Conservation (phyloP, 1,139 yeast genomes). For the Taphrina confusa region DNA sequence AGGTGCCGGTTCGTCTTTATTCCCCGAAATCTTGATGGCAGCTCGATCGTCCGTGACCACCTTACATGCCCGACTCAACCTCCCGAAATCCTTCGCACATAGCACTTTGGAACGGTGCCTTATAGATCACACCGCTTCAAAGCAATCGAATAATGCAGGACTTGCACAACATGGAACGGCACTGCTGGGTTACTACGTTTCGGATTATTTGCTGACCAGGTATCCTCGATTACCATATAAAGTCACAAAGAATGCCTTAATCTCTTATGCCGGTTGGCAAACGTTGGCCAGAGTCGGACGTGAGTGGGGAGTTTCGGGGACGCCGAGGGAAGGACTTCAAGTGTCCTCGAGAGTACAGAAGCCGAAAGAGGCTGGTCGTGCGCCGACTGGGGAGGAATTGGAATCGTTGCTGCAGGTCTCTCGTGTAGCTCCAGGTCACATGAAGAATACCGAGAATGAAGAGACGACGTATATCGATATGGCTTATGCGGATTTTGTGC, state of each 20-base stretch:
- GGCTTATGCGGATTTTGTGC: conserved; percentile 54
- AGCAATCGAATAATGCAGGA: conserved; percentile 26
- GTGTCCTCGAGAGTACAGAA: conserved; percentile 47
- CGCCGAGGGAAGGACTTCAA: conserved; percentile 47
- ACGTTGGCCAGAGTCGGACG: conserved; percentile 66
- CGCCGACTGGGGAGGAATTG: conserved; percentile 52
- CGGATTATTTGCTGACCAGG: conserved; percentile 68
- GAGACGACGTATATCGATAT: conserved; percentile 50
- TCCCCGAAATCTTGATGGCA: too few relatives aligned
- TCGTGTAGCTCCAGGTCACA: conserved; percentile 39
- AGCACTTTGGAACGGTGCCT: conserved; percentile 80
- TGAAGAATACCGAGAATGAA: conserved; percentile 51
- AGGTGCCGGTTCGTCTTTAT: too few relatives aligned
- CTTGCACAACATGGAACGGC: conserved; percentile 63
- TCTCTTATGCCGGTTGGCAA: conserved; percentile 67
- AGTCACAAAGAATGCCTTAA: conserved; percentile 71
- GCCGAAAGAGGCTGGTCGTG: conserved; percentile 58
- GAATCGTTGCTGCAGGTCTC: conserved; percentile 36
- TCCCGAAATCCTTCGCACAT: conserved; percentile 57
- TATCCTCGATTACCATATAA: conserved; percentile 89
- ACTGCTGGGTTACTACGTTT: conserved; percentile 70
- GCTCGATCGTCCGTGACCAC: conserved; percentile 62
- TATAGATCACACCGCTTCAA: conserved; percentile 54
- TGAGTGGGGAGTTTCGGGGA: conserved; percentile 83
- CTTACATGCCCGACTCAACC: conserved; percentile 68